Conservation (phyloP, 768 basidiomycete genomes). For the Collybia sp. region DNA sequence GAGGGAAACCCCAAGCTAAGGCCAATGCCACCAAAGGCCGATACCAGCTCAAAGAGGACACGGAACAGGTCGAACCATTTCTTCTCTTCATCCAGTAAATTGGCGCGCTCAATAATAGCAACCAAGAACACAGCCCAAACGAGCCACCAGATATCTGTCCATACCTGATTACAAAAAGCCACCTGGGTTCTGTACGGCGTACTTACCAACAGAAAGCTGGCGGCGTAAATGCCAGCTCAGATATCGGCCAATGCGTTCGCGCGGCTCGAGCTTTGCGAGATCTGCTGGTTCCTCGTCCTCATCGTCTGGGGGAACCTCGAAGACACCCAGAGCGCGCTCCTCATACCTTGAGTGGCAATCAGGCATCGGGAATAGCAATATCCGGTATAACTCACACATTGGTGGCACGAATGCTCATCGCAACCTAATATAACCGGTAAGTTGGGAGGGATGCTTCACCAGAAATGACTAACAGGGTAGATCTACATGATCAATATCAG, state of each 20-base stretch:
- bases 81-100: slow-evolving; percentile 48
- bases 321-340: slow-evolving; percentile 66
- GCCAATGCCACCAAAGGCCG: slow-evolving; percentile 67
- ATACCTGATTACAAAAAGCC: too few relatives aligned
- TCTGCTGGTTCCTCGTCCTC: slow-evolving; percentile 38
- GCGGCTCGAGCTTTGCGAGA: slow-evolving; percentile 26
- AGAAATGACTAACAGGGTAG: slow-evolving; percentile 29
- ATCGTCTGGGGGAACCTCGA: slow-evolving; percentile 32
- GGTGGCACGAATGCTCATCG: slow-evolving; percentile 61
- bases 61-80: slow-evolving; percentile 61
- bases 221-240: slow-evolving; percentile 52
- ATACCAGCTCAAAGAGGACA: slow-evolving; percentile 60
- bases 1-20: slow-evolving; percentile 58
- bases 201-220: too few relatives aligned
- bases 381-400: slow-evolving; percentile 43
- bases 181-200: too few relatives aligned
- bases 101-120: slow-evolving; percentile 63
- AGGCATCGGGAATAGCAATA: not conserved
- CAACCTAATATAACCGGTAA: slow-evolving; percentile 30
- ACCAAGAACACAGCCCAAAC: slow-evolving; percentile 68
- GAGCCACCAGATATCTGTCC: slow-evolving; percentile 77
- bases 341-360: slow-evolving; percentile 43
- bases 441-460: not conserved
- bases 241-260: slow-evolving; percentile 41
- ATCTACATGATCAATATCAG: slow-evolving; percentile 20